These are phyloP conservation scores for Bothriochloa decipiens DNA, from an alignment of 176 grass and related monocot species.

Conservation along the genomic window DNA sequence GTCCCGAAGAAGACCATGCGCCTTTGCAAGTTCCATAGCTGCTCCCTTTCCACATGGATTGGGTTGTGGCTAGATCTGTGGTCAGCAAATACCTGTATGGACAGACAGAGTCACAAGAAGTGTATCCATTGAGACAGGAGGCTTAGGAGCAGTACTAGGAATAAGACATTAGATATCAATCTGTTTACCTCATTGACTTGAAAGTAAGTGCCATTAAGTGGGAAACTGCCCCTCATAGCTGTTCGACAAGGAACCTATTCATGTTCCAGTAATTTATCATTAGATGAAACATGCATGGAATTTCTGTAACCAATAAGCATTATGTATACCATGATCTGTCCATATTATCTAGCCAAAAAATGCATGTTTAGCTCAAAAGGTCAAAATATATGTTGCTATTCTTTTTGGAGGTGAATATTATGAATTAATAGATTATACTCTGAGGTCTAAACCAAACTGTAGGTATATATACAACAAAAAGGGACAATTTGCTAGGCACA, in stretches of 20 bases:
- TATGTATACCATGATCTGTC: conserved; percentile 32
- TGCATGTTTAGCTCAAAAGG: background rate
- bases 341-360: conserved; percentile 21
- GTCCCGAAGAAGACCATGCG: conserved; percentile 86
- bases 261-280: conserved; percentile 37
- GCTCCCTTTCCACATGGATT: conserved; percentile 61
- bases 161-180: conserved; percentile 1
- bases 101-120: conserved; percentile 34
- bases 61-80: conserved; percentile 75
- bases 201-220: conserved; percentile 98
- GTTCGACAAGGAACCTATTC: conserved; percentile 93
- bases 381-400: conserved; percentile 15
- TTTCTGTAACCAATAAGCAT: conserved; percentile 34
- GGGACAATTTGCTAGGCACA: background rate
- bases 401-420: conserved; percentile 18
- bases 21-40: conserved; percentile 81
- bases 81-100: conserved; percentile 91
- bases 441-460: background rate
- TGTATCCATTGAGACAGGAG: conserved; percentile 30
- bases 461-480: background rate
- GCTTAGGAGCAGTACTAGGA: conserved; percentile 28
- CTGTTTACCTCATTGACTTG: conserved; percentile 91
- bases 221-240: conserved; percentile 95
- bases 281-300: conserved; percentile 14
- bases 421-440: background rate